These are phyloP conservation scores for Brassica carinata DNA, from an alignment of 345 rosid species.

Conservation along the genomic window DNA sequence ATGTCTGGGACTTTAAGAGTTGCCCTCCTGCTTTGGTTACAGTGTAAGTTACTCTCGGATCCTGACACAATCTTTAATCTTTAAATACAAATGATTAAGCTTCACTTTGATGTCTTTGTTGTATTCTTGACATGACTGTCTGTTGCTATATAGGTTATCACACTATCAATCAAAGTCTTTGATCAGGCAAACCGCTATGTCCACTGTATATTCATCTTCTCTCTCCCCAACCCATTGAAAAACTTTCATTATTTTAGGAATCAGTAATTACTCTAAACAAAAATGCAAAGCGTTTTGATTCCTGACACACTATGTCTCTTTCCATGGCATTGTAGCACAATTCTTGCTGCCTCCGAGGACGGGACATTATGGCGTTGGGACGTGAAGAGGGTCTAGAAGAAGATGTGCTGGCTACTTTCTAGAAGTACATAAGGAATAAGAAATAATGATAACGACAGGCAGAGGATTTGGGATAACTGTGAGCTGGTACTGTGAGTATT, in stretches of 20 bases:
- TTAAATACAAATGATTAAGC: not conserved
- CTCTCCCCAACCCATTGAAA: not conserved
- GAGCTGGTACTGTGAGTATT: not conserved
- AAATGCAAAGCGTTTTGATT: not conserved
- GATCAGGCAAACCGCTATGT: slow-evolving; percentile 93
- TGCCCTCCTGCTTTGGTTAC: slow-evolving; percentile 91
- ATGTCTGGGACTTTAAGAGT: slow-evolving; percentile 86
- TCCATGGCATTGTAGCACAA: slow-evolving; percentile 60
- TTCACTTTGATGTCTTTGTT: not conserved
- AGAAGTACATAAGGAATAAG: not conserved
- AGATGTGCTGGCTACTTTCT: not conserved
- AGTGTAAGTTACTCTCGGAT: slow-evolving; percentile 45
- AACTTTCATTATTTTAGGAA: not conserved
- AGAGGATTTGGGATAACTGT: not conserved
- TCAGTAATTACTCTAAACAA: not conserved
- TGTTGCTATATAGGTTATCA: slow-evolving; percentile 55
- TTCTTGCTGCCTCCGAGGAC: slow-evolving; percentile 90
- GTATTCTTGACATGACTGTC: slow-evolving; percentile 20
- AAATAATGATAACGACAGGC: not conserved
- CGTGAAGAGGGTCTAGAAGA: slow-evolving; percentile 20
- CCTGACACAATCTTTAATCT: not conserved
- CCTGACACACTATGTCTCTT: not conserved
- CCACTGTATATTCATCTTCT: slow-evolving; percentile 50
- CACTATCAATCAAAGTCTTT: slow-evolving; percentile 77
- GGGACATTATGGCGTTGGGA: slow-evolving; percentile 99